Percentiles rank a stretch among this genome's conserved stretches.
Evolutionary conservation across 1,139 yeast genomes (phyloP).

Genomic region (Geotrichum aggregatum): DNA sequence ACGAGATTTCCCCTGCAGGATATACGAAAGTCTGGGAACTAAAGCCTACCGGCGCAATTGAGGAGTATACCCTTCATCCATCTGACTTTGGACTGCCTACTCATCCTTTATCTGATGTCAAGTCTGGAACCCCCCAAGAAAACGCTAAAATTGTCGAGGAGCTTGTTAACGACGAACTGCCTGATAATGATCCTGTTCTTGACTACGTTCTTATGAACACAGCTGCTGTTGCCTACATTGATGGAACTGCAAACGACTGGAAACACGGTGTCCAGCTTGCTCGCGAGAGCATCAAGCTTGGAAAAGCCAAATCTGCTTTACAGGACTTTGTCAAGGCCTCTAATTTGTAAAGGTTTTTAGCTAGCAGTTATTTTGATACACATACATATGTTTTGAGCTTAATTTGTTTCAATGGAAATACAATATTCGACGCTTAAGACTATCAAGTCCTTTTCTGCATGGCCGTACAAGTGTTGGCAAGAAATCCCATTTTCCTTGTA

Average conservation of each 20-base stretch:
- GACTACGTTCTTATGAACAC: conserved; percentile 86
- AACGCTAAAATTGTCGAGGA: conserved; percentile 64
- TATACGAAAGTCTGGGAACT: conserved; percentile 74
- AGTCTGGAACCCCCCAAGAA: conserved; percentile 80
- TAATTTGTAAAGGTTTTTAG: conserved; percentile 1
- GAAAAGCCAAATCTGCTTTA: conserved; percentile 60
- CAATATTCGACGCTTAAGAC: too few relatives aligned
- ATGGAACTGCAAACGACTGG: conserved; percentile 67
- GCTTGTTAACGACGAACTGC: conserved; percentile 53
- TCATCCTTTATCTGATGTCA: conserved; percentile 62
- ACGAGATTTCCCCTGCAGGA: conserved; percentile 90
- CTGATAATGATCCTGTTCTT: conserved; percentile 58
- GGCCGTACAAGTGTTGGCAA: too few relatives aligned
- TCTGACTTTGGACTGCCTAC: conserved; percentile 77
- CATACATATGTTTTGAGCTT: too few relatives aligned
- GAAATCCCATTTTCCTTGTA: too few relatives aligned
- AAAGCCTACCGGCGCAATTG: conserved; percentile 38
- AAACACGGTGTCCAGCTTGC: conserved; percentile 74
- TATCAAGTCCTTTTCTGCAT: too few relatives aligned
- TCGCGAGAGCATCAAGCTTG: conserved; percentile 58
- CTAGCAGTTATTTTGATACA: too few relatives aligned
- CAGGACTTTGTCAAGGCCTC: conserved; percentile 50
- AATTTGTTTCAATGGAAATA: too few relatives aligned
- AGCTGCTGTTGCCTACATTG: conserved; percentile 77
- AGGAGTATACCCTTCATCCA: conserved; percentile 42